phyloP scores from a whole-genome alignment of 371 early-diverging fungal species.

The Capniomyces stellatus region DNA sequence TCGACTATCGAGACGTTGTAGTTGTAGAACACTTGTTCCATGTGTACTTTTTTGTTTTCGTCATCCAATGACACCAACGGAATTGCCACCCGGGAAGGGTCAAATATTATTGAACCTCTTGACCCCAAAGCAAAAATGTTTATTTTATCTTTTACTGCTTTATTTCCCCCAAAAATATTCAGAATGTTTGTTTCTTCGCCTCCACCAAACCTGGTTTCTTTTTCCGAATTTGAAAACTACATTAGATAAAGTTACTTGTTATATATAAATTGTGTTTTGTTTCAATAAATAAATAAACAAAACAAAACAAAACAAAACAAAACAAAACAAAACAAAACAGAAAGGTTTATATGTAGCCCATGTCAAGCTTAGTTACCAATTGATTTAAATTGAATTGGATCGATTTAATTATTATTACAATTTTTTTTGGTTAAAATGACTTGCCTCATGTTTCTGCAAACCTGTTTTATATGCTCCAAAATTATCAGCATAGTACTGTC shows the following conservation, averaged over 20 bases:
- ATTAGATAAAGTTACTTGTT: too few relatives aligned
- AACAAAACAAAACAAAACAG: too few relatives aligned
- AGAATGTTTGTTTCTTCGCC: background rate
- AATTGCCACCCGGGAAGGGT: background rate
- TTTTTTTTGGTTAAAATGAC: slow-evolving; percentile 59
- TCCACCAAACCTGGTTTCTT: background rate
- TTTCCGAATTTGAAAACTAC: too few relatives aligned
- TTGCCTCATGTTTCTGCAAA: slow-evolving; percentile 50
- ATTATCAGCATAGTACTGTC: slow-evolving; percentile 65
- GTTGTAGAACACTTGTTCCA: slow-evolving; percentile 65
- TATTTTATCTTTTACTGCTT: too few relatives aligned
- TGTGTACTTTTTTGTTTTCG: slow-evolving; percentile 37
- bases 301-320: too few relatives aligned
- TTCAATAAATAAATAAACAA: too few relatives aligned
- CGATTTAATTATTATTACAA: slow-evolving; percentile 57
- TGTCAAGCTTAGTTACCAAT: slow-evolving; percentile 31
- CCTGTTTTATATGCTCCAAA: slow-evolving; percentile 73
- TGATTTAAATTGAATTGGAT: too few relatives aligned
- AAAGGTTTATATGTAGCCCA: too few relatives aligned
- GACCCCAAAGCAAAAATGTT: too few relatives aligned
- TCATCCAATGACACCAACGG: background rate
- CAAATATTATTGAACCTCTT: too few relatives aligned
- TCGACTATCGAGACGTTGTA: slow-evolving; percentile 71
- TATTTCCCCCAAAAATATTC: too few relatives aligned
- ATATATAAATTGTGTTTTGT: too few relatives aligned